Evolutionary conservation across 2,329 filamentous ascomycete species (phyloP), one percentile per base, ranked within the genome.

Genomic region (Trichoderma sp.): DNA sequence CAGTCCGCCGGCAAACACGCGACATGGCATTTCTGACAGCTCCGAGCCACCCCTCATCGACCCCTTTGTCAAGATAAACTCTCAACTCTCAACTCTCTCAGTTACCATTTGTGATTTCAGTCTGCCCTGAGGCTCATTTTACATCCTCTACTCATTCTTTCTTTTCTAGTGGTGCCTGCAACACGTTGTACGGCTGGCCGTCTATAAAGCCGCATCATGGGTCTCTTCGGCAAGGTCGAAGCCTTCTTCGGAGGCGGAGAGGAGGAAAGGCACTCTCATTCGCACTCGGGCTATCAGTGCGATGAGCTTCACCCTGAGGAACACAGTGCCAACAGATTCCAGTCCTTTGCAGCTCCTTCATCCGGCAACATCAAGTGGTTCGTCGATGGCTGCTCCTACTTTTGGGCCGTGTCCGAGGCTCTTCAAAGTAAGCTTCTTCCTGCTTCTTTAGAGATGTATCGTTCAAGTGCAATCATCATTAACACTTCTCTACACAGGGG

Each of bases 351-450:
- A 1, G 91, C 93, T 1, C 89, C 92, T 80, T 89, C 93, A 24
- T 89, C 90, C 38, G 93, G 93, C 75, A 92, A 95, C 81, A 91
- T 90, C 77, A 97, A 97, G 87, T 97, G 95, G 94, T 95, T 93
- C 83, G 93, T 97, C 21, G 94, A 97, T 81, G 94, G 93, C 7
- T 94, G 93, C 81, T 91, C 91, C 9, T 97, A 97, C 82, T 95
- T 97, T 86, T 95, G 92, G 88, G 95, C 95, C 16, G 93, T 97
- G 1, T 94, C 92, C 33, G 87, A 92, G 77, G 95, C 95, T 2
- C 85, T 97, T 68, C 93, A 97, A 85, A 83, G 89, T 89, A 81
- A 81, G 82, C 78, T 18, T n/a, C 24, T 24, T 6, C 60, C 24
- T 50, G 1, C 50, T 45, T 9, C 16, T 1, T 4, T 5, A 14